Conservation (phyloP, 495 filamentous ascomycete genomes). For the Lophium mytilinum region DNA sequence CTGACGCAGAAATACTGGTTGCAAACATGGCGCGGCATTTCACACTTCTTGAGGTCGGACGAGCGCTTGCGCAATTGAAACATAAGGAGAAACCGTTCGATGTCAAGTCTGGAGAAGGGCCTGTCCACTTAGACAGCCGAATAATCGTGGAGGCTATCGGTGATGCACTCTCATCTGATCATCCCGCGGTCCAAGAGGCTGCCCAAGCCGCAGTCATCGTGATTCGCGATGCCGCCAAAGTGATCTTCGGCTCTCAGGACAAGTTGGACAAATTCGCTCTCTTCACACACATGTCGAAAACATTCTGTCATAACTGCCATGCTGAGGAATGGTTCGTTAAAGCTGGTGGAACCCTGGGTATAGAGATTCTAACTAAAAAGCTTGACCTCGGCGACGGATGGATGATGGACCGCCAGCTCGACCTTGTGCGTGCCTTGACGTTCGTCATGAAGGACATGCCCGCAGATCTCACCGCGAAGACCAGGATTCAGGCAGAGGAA, state of each 20-base stretch:
- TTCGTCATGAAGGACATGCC: conserved; percentile 98
- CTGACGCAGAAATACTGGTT: conserved; percentile 63
- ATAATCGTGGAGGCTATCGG: conserved; percentile 81
- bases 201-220: conserved; percentile 68
- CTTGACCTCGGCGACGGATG: conserved; percentile 76
- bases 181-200: conserved; percentile 68
- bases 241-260: conserved; percentile 69
- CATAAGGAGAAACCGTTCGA: conserved; percentile 68
- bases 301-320: conserved; percentile 89
- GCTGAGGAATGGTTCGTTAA: conserved; percentile 98
- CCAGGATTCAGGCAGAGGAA: conserved; percentile 67
- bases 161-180: conserved; percentile 79
- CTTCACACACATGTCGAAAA: conserved; percentile 69
- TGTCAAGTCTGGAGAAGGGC: conserved; percentile 76
- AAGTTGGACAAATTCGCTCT: conserved; percentile 65
- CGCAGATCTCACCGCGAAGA: conserved; percentile 78
- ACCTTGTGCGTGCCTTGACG: conserved; percentile 77
- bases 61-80: conserved; percentile 65
- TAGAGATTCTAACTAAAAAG: conserved; percentile 70
- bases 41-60: conserved; percentile 81
- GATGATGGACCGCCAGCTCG: conserved; percentile 69
- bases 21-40: conserved; percentile 81
- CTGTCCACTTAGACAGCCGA: conserved; percentile 73
- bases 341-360: conserved; percentile 80
- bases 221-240: conserved; percentile 66